Evolutionary conservation across 2,329 filamentous ascomycete genomes (phyloP).

Genomic region (Calonectria fujianensis): DNA sequence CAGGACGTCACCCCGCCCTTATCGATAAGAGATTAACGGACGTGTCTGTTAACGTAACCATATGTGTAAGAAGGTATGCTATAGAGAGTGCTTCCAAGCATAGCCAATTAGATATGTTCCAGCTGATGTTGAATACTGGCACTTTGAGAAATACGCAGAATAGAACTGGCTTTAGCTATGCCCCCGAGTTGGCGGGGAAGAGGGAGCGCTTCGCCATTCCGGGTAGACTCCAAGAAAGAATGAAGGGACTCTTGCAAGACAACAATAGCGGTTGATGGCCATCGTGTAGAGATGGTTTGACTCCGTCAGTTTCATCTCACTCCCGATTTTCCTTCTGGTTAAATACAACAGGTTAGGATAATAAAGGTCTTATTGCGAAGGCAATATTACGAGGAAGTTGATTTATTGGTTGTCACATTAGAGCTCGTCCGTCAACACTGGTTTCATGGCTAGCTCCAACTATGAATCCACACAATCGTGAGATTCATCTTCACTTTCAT

Average conservation of each 20-base stretch:
- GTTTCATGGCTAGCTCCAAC: accelerated
- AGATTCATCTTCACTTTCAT: not conserved
- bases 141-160: not conserved
- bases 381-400: too few species aligned
- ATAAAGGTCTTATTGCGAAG: too few species aligned
- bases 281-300: too few species aligned
- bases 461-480: not conserved
- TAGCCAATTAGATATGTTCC: not conserved
- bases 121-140: not conserved
- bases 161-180: not conserved
- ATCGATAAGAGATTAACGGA: too few species aligned
- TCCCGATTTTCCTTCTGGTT: not conserved
- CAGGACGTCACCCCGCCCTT: too few species aligned
- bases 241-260: not conserved
- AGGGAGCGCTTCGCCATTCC: not conserved
- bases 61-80: not conserved
- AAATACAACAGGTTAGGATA: not conserved
- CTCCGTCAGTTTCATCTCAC: too few species aligned
- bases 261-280: too few species aligned
- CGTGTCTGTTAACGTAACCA: not conserved
- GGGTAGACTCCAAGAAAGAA: not conserved
- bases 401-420: too few species aligned
- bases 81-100: not conserved
- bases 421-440: not conserved
- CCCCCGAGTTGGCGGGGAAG: not conserved